Base-by-base conservation (phyloP, 1,139 yeast genomes). In the Protomyces gravidus region DNA sequence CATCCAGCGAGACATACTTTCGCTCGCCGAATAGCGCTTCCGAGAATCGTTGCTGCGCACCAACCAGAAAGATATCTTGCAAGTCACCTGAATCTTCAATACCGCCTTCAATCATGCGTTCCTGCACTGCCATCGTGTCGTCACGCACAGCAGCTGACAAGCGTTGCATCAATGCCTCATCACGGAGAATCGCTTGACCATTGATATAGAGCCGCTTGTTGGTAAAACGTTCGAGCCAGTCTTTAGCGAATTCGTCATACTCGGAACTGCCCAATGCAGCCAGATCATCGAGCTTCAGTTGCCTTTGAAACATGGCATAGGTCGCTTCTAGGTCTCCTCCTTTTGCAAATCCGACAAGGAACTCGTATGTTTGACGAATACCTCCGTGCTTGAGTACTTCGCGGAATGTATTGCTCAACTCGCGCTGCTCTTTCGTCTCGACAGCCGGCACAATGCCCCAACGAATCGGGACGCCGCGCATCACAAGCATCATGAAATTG, bases 361-460 rank as follows among this genome's bases (percentile, higher is more conserved):
- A 53, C 19, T 53, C 58, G 6, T 33, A 42, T 3, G 45, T 51
- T 23, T 45, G 42, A 5, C 33, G 17, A 4, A 45, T 25, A 15
- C 47, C 51, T 17, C 58, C 26, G 21, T 36, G 33, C 17, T 30
- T 19, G 32, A 55, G 27, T 4, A 48, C 27, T 33, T 47, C 53
- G 2, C 53, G 53, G 52, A 51, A 61, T 55, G 40, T 65, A 65
- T 45, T 66, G 65, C 15, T 60, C 61, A 15, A 68, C 9, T 27
- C 17, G 26, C 19, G 32, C 40, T 33, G 49, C 11, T 15, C 23
- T 17, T 45, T 28, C 7, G 48, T 64, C 25, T 66, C 62, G 5
- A 71, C 72, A 2, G 86, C 64, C 0, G 97, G 95, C 26, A 92
- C 73, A 1, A 92, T 64, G 2, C 97, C 98, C 60, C 92, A 69